These are phyloP conservation scores for Tolypocladium pustulatum DNA, from an alignment of 2,329 filamentous ascomycete genomes.

Conservation along the genomic window DNA sequence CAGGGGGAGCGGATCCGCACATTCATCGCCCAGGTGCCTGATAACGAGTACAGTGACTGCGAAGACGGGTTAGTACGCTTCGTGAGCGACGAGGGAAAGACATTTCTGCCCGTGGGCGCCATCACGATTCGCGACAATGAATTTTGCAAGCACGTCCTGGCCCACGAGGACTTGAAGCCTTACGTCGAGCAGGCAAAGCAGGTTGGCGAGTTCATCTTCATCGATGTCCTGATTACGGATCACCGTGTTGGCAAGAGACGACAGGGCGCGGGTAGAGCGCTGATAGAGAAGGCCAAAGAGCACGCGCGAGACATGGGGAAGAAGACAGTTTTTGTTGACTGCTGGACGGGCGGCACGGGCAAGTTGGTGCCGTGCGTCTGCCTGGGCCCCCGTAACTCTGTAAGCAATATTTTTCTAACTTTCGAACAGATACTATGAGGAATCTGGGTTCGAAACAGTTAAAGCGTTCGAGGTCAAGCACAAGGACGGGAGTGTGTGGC, in stretches of 20 bases:
- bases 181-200: not conserved
- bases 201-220: not conserved
- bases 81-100: not conserved
- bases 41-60: constrained; percentile 7
- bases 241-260: not conserved
- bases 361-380: constrained; percentile 7
- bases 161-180: not conserved
- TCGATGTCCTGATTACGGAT: not conserved
- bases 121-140: not conserved
- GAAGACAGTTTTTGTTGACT: constrained; percentile 14
- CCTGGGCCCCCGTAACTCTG: not conserved
- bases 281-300: not conserved
- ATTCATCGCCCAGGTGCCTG: constrained; percentile 16
- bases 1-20: constrained; percentile 13
- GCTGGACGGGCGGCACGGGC: constrained; percentile 14
- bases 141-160: not conserved
- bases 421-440: not conserved
- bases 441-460: not conserved
- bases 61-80: not conserved
- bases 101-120: not conserved
- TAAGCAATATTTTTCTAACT: not conserved
- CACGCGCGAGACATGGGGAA: constrained; percentile 3
- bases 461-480: not conserved
- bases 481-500: not conserved
- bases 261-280: not conserved